A percentile compares a stretch with the other conserved stretches of the same genome.
Conservation (phyloP, 1,284 basidiomycete genomes). For the Puccinia coronata region DNA sequence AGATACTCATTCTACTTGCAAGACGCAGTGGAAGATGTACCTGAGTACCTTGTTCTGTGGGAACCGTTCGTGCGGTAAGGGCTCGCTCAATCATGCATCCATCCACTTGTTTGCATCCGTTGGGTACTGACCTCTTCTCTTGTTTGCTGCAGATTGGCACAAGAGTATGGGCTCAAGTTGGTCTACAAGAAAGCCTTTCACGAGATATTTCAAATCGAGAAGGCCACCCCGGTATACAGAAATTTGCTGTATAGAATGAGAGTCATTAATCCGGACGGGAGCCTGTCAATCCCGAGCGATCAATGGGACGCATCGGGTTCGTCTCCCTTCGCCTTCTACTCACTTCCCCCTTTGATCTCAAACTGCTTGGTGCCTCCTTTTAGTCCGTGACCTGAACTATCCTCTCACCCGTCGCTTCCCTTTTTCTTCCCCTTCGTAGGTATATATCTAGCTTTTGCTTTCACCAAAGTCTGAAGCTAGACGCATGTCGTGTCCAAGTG, state of each 20-base stretch:
- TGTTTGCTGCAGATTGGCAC: conserved; percentile 68
- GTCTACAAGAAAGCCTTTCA: conserved; percentile 86
- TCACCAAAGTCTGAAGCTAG: conserved; percentile 64
- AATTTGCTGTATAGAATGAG: conserved; percentile 78
- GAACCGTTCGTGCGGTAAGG: conserved; percentile 81
- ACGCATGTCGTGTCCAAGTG: too few relatives aligned
- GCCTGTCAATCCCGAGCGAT: conserved; percentile 83
- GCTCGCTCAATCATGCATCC: conserved; percentile 41
- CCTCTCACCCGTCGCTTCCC: neutral
- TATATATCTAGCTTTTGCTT: conserved; percentile 79
- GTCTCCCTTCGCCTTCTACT: conserved; percentile 58
- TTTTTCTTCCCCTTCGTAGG: conserved; percentile 62
- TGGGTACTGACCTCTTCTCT: conserved; percentile 19
- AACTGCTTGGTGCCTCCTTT: too few relatives aligned
- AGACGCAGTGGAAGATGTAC: conserved; percentile 95
- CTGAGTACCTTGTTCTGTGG: conserved; percentile 95
- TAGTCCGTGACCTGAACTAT: neutral
- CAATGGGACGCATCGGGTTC: conserved; percentile 95
- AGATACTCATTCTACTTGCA: conserved; percentile 89
- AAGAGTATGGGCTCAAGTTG: conserved; percentile 74
- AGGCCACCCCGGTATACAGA: conserved; percentile 62
- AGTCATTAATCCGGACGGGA: conserved; percentile 77
- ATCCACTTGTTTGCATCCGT: neutral
- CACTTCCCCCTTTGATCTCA: neutral
- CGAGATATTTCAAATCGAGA: conserved; percentile 76